Percentiles rank a stretch among this genome's conserved stretches.
Conservation (phyloP, 2,329 filamentous ascomycete species). For the Chaetomium sp. region DNA sequence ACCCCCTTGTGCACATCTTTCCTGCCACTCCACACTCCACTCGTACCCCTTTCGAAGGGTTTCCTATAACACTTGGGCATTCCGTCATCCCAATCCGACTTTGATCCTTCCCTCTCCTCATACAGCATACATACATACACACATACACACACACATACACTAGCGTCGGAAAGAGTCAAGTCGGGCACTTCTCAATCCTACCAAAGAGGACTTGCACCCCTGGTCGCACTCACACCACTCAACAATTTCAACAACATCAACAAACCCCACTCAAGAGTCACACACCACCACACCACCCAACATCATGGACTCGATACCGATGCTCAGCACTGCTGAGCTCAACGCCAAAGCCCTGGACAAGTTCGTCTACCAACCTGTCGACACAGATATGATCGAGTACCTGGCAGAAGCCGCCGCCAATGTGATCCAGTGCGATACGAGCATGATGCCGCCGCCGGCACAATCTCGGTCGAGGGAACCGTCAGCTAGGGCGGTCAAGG, state of each 20-base stretch:
- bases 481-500: conserved; percentile 48
- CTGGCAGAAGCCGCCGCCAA: conserved; percentile 72
- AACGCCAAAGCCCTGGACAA: conserved; percentile 77
- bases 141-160: neutral
- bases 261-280: conserved; percentile 14
- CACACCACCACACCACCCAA: conserved; percentile 36
- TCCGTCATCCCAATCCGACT: conserved; percentile 20
- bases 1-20: conserved; percentile 22
- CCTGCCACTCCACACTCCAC: conserved; percentile 3
- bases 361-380: conserved; percentile 78
- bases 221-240: neutral
- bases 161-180: conserved; percentile 20
- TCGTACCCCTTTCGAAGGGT: neutral
- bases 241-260: neutral
- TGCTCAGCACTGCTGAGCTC: conserved; percentile 55
- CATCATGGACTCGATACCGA: conserved; percentile 51
- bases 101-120: conserved; percentile 18
- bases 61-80: conserved; percentile 26
- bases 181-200: conserved; percentile 27
- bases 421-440: conserved; percentile 77
- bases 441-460: conserved; percentile 53
- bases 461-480: conserved; percentile 48
- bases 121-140: neutral
- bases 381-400: conserved; percentile 74
- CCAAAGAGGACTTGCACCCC: conserved; percentile 1